phyloP scores from a whole-genome alignment of 1,139 yeast species.

The Pichia sp. region DNA sequence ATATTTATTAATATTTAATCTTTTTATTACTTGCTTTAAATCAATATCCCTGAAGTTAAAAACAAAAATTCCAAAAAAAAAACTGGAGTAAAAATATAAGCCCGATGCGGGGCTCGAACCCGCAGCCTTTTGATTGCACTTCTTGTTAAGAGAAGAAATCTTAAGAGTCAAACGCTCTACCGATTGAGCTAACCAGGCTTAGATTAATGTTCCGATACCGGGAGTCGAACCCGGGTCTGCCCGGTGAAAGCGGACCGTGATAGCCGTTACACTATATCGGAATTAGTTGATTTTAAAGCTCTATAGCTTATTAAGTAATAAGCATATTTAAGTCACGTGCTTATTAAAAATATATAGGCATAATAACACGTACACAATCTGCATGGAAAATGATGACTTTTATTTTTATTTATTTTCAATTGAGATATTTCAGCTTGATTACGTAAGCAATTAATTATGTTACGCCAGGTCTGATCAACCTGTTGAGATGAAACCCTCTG shows the following conservation, averaged over 20 bases:
- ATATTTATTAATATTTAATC: no score
- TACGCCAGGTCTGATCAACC: no score
- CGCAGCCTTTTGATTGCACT: slow-evolving; percentile 33
- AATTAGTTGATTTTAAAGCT: slow-evolving; percentile 17
- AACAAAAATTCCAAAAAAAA: background rate
- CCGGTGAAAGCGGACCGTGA: slow-evolving; percentile 73
- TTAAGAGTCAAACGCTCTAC: slow-evolving; percentile 35
- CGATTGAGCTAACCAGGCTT: slow-evolving; percentile 31
- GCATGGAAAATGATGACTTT: no score
- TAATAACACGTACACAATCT: no score
- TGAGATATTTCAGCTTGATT: no score
- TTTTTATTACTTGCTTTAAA: no score
- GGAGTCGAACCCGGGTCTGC: slow-evolving; percentile 75
- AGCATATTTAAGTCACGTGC: no score
- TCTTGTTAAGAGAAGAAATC: background rate
- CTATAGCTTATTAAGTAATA: no score
- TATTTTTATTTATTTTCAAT: no score
- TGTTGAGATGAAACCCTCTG: no score
- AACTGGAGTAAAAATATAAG: slow-evolving; percentile 19
- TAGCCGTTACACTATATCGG: slow-evolving; percentile 72
- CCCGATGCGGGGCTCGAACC: slow-evolving; percentile 38
- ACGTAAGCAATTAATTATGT: no score
- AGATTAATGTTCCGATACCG: slow-evolving; percentile 50
- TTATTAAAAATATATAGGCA: no score
- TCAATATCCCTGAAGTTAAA: background rate